These are phyloP conservation scores for Leccinum aurantiacum DNA, from an alignment of 768 basidiomycete genomes.

Conservation along the genomic window DNA sequence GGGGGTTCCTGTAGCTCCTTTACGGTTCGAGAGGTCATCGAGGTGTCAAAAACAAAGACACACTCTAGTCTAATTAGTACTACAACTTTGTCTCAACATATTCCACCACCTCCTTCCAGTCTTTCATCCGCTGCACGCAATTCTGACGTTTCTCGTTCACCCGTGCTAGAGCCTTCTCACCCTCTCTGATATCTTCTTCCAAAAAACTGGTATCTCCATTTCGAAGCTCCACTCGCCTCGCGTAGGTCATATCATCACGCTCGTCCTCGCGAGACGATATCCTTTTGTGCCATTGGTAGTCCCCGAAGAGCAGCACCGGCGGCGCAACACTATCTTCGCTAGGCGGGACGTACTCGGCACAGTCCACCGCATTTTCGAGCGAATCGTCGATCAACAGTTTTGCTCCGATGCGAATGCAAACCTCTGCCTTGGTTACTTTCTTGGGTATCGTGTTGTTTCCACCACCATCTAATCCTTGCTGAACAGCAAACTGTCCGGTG, in stretches of 20 bases:
- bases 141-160: slow-evolving; percentile 42
- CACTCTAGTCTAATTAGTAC: background rate
- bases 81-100: slow-evolving; percentile 38
- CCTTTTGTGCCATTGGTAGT: slow-evolving; percentile 75
- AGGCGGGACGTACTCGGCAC: slow-evolving; percentile 36
- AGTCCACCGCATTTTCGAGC: slow-evolving; percentile 70
- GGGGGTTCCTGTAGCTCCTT: slow-evolving; percentile 51
- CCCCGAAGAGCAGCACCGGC: slow-evolving; percentile 70
- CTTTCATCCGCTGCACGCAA: slow-evolving; percentile 52
- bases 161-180: slow-evolving; percentile 40
- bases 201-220: slow-evolving; percentile 56
- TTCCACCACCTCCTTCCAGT: slow-evolving; percentile 60
- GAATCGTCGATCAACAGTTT: slow-evolving; percentile 78
- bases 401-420: slow-evolving; percentile 63
- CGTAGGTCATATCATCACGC: slow-evolving; percentile 53
- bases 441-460: slow-evolving; percentile 42
- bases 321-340: slow-evolving; percentile 32
- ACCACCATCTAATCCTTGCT: slow-evolving; percentile 34
- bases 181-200: slow-evolving; percentile 41
- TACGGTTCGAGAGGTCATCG: slow-evolving; percentile 46
- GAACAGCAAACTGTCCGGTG: slow-evolving; percentile 67
- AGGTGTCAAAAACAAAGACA: no score
- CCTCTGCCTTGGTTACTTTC: slow-evolving; percentile 70
- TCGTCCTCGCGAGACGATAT: slow-evolving; percentile 46
- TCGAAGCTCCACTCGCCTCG: slow-evolving; percentile 43